phyloP scores from a whole-genome alignment of 805 yeast species.

The Ogataea kodamae region DNA sequence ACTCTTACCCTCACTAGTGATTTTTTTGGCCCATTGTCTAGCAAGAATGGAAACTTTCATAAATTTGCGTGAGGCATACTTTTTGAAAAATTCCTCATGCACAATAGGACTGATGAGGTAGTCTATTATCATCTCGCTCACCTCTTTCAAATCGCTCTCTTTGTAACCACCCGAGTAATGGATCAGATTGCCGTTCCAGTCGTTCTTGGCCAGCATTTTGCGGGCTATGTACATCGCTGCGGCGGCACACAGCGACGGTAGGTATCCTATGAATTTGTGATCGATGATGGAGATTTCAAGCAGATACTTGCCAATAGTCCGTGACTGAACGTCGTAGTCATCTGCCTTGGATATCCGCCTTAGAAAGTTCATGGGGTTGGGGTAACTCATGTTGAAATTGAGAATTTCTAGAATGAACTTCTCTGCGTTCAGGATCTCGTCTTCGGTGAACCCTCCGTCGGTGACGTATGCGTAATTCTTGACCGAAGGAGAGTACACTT shows the following conservation, averaged over 20 bases:
- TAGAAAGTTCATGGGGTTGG: conserved; percentile 86
- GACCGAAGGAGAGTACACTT: conserved; percentile 82
- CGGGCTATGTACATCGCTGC: conserved; percentile 84
- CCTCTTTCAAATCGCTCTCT: conserved; percentile 66
- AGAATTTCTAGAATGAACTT: conserved; percentile 69
- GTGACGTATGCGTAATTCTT: conserved; percentile 84
- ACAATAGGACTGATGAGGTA: conserved; percentile 76
- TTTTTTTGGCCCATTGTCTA: conserved; percentile 77
- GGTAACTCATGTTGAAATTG: conserved; percentile 73
- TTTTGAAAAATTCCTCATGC: conserved; percentile 90
- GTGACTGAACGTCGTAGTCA: conserved; percentile 76
- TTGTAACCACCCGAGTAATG: conserved; percentile 91
- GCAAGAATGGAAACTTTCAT: conserved; percentile 81
- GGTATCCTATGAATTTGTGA: conserved; percentile 64
- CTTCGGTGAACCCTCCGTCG: conserved; percentile 78
- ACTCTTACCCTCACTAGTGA: conserved; percentile 43
- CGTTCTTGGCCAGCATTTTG: conserved; percentile 57
- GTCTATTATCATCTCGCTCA: conserved; percentile 70
- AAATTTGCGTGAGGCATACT: conserved; percentile 84
- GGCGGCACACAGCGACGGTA: conserved; percentile 81
- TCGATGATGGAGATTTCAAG: conserved; percentile 77
- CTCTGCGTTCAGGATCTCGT: conserved; percentile 81
- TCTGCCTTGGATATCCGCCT: conserved; percentile 89
- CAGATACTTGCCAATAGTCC: conserved; percentile 82
- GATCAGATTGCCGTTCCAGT: conserved; percentile 83